These are phyloP conservation scores for Auxenochlorella protothecoides DNA, from an alignment of 139 green algal genomes.

Conservation along the genomic window DNA sequence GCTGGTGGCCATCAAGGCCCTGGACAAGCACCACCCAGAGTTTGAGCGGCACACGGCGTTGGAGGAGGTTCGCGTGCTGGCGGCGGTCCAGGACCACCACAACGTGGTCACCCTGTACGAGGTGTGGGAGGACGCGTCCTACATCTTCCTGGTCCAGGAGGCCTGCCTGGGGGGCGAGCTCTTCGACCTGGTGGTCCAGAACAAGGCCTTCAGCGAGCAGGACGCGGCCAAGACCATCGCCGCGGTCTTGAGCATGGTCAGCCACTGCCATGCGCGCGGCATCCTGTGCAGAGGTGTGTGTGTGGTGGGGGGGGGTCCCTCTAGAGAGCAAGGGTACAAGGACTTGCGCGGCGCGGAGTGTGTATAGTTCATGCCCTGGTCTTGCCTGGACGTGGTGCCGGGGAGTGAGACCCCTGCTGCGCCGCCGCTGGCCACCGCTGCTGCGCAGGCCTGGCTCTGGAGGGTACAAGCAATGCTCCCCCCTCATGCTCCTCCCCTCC, in stretches of 20 bases:
- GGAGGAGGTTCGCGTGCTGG: slow-evolving; percentile 19
- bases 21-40: slow-evolving; percentile 24
- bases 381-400: too few relatives aligned
- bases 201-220: slow-evolving; percentile 59
- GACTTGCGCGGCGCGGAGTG: too few relatives aligned
- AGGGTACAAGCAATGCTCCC: too few relatives aligned
- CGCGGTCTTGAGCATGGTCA: slow-evolving; percentile 39
- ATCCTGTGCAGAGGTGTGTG: slow-evolving; percentile 27
- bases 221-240: slow-evolving; percentile 46
- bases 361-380: too few relatives aligned
- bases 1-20: slow-evolving; percentile 15
- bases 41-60: slow-evolving; percentile 4
- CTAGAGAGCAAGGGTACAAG: too few relatives aligned
- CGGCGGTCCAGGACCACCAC: slow-evolving; percentile 3
- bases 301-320: too few relatives aligned
- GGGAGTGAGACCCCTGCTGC: too few relatives aligned
- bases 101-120: slow-evolving; percentile 44
- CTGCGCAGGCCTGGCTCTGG: too few relatives aligned
- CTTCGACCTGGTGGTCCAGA: slow-evolving; percentile 66
- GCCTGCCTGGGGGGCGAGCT: slow-evolving; percentile 61
- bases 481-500: too few relatives aligned
- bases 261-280: slow-evolving; percentile 64
- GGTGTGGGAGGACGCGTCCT: slow-evolving; percentile 50
- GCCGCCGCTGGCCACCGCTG: too few relatives aligned
- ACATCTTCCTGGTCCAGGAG: slow-evolving; percentile 73